Base-by-base conservation (phyloP, 1,139 yeast genomes). In the Kodamaea sp. region DNA sequence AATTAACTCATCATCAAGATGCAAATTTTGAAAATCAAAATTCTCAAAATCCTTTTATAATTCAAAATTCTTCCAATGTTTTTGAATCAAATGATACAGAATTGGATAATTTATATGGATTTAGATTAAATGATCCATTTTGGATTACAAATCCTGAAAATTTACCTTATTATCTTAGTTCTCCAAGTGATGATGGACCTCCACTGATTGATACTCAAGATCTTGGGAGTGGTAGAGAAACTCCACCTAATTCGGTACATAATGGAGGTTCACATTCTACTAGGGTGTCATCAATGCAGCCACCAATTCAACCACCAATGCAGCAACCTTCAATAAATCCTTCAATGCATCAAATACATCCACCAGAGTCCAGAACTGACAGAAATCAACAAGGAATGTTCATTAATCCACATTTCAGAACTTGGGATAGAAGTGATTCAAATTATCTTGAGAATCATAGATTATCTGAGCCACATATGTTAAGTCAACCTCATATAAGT, bases 61-160 rank as follows among this genome's bases (percentile, higher is more conserved):
- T 9, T 26, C 23, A 1, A 31, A 10, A 8, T 20, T 31, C 9
- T 5, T n/a, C 3, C 25, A 31, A 2, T 23, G 8, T 3, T 31
- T 20, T 22, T 26, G 11, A 31, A 8, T 25, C 36, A 6, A 24
- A 34, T 10, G 39, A 34, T 8, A 42, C 49, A 2, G 53, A 52
- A 8, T 32, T 52, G 23, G 53, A 56, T 12, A 45, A 41, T 8
- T 49, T 56, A 29, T 52, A 52, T 23, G 63, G 65, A 6, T 61
- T 65, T 44, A 63, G 67, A 36, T 50, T 67, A 34, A 58, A 55
- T 37, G 75, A 70, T 48, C 75, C 75, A 7, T 69, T 67, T 41
- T 70, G 75, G 75, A 56, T 66, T 35, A 61, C 72, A 2, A 65
- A 63, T 39, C 72, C 73, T 0, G 73, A 67, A 35, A 66, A 65